phyloP scores from a whole-genome alignment of 2,329 filamentous ascomycete species.

The Ophiognomonia clavigignenti-juglandacearum region DNA sequence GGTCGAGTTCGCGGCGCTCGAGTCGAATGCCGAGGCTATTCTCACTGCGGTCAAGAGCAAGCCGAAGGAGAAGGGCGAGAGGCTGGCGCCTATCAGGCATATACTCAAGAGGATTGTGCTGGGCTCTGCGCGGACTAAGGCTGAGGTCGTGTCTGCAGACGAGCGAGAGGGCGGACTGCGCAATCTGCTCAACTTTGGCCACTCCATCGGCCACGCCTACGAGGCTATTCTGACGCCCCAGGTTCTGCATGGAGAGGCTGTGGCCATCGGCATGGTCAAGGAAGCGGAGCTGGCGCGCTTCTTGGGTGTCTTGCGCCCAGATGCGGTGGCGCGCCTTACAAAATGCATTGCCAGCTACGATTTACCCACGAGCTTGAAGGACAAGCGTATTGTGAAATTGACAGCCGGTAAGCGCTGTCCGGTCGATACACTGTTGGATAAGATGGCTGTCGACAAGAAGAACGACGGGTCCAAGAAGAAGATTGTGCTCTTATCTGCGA shows the following conservation, averaged over 20 bases:
- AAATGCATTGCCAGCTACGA: slow-evolving; percentile 96
- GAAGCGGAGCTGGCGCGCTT: slow-evolving; percentile 91
- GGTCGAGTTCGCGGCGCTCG: slow-evolving; percentile 76
- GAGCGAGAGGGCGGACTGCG: slow-evolving; percentile 91
- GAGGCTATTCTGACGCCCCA: slow-evolving; percentile 95
- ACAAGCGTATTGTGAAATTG: slow-evolving; percentile 75
- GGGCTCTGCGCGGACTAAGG: slow-evolving; percentile 89
- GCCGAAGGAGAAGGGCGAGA: slow-evolving; percentile 39
- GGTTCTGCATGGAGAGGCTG: slow-evolving; percentile 90
- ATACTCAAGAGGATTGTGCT: slow-evolving; percentile 76
- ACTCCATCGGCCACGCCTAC: slow-evolving; percentile 95
- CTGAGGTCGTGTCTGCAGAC: slow-evolving; percentile 87
- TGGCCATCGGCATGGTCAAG: slow-evolving; percentile 97
- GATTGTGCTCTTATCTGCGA: slow-evolving; percentile 84
- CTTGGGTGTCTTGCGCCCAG: slow-evolving; percentile 77
- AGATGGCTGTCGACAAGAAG: slow-evolving; percentile 99
- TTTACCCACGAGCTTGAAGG: slow-evolving; percentile 77
- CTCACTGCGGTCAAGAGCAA: slow-evolving; percentile 65
- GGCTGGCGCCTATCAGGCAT: slow-evolving; percentile 63
- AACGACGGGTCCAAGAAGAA: slow-evolving; percentile 95
- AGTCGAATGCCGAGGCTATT: slow-evolving; percentile 74
- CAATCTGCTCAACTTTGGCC: slow-evolving; percentile 94
- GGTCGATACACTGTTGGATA: slow-evolving; percentile 77
- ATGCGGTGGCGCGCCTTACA: slow-evolving; percentile 80
- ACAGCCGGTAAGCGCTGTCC: slow-evolving; percentile 85